Percentiles rank a stretch among this genome's conserved stretches.
Conservation (phyloP, 179 eudicot genomes). For the Gypsophila paniculata region DNA sequence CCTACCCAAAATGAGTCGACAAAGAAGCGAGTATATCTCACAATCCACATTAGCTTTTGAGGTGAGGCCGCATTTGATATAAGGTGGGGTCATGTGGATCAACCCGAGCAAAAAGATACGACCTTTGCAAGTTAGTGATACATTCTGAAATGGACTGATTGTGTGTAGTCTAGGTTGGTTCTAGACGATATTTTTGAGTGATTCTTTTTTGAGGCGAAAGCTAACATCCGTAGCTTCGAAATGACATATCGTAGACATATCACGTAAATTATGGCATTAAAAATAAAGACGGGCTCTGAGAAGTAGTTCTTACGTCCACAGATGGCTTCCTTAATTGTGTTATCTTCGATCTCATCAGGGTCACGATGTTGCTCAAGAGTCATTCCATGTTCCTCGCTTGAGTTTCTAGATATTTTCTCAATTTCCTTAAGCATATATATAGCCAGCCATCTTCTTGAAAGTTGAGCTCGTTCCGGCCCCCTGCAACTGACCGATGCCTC, state of each 20-base stretch:
- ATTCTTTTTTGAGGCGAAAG: too few species aligned
- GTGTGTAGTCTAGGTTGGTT: too few species aligned
- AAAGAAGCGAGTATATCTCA: too few species aligned
- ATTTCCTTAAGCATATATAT: slow-evolving; percentile 67
- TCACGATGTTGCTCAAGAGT: slow-evolving; percentile 48
- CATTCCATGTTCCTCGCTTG: slow-evolving; percentile 44
- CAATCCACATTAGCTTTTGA: too few species aligned
- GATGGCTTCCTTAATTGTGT: slow-evolving; percentile 58
- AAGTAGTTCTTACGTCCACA: slow-evolving; percentile 42
- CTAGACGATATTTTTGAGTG: too few species aligned
- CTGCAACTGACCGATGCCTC: slow-evolving; percentile 77
- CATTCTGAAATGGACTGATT: too few species aligned
- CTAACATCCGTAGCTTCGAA: too few species aligned
- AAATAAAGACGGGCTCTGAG: background rate
- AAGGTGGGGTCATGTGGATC: too few species aligned
- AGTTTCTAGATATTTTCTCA: slow-evolving; percentile 48
- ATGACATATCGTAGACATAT: background rate
- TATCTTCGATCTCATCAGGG: slow-evolving; percentile 57
- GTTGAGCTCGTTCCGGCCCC: slow-evolving; percentile 74
- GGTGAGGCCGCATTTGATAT: too few species aligned
- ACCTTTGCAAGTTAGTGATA: too few species aligned
- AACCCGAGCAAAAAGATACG: too few species aligned
- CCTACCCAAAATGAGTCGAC: too few species aligned
- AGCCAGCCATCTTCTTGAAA: slow-evolving; percentile 72
- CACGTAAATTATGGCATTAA: slow-evolving; percentile 7